Conservation (phyloP, 2,329 filamentous ascomycete genomes). For the Nothophoma quercina region DNA sequence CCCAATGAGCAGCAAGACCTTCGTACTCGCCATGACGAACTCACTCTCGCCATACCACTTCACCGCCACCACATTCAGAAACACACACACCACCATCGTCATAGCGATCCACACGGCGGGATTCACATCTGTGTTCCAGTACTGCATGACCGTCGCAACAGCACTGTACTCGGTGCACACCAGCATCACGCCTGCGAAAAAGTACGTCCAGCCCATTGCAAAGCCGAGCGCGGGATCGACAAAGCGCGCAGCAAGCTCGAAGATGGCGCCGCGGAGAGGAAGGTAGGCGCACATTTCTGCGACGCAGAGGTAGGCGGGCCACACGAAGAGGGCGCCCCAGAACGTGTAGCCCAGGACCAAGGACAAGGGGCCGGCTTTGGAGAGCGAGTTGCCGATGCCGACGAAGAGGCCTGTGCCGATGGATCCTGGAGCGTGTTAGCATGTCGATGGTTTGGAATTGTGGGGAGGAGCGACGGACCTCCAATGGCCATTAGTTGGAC, state of each 20-base stretch:
- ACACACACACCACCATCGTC: slow-evolving; percentile 46
- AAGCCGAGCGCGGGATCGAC: slow-evolving; percentile 81
- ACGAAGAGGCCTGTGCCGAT: slow-evolving; percentile 76
- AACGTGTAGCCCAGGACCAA: slow-evolving; percentile 77
- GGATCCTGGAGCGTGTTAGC: slow-evolving; percentile 59
- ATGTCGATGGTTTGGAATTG: not conserved
- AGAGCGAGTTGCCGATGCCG: slow-evolving; percentile 60
- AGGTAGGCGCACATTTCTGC: slow-evolving; percentile 85
- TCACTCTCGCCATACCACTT: slow-evolving; percentile 49
- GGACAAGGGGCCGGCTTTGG: slow-evolving; percentile 60
- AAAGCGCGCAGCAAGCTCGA: slow-evolving; percentile 77
- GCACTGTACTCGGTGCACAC: slow-evolving; percentile 36
- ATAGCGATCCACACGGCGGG: slow-evolving; percentile 48
- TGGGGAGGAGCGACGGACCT: not conserved
- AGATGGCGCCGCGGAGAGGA: slow-evolving; percentile 77
- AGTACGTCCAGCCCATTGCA: slow-evolving; percentile 68
- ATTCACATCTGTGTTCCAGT: slow-evolving; percentile 45
- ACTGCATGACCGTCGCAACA: slow-evolving; percentile 48
- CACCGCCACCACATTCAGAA: slow-evolving; percentile 48
- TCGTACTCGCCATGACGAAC: slow-evolving; percentile 45
- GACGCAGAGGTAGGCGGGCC: slow-evolving; percentile 67
- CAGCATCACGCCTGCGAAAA: slow-evolving; percentile 58
- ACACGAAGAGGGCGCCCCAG: slow-evolving; percentile 31
- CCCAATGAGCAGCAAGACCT: slow-evolving; percentile 51
- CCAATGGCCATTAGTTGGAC: slow-evolving; percentile 69